Conservation (phyloP, 805 yeast species). For the Spathaspora arborariae region DNA sequence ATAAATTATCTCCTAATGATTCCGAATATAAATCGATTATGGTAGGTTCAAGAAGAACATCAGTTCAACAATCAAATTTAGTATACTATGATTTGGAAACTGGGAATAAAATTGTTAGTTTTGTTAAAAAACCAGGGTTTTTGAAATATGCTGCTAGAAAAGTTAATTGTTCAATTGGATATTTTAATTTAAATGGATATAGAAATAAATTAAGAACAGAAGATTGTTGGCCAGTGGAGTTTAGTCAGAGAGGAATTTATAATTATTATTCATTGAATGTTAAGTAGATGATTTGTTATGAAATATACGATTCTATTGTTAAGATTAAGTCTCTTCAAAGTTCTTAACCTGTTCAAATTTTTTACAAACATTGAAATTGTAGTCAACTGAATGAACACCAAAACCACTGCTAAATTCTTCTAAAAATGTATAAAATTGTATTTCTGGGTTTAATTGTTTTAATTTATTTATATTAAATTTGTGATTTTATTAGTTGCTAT, state of each 20-base stretch:
- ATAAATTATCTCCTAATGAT: constrained; percentile 37
- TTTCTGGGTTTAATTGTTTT: too few relatives aligned
- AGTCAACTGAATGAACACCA: too few relatives aligned
- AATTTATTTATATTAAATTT: too few relatives aligned
- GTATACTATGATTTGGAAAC: constrained; percentile 60
- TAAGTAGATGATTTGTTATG: constrained; percentile 15
- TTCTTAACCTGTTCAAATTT: too few relatives aligned
- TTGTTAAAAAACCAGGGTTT: constrained; percentile 44
- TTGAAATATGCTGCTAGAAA: constrained; percentile 52
- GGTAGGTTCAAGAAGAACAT: constrained; percentile 11
- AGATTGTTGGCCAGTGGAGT: constrained; percentile 47
- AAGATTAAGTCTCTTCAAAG: too few relatives aligned
- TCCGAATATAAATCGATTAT: constrained; percentile 29
- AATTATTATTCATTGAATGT: constrained; percentile 55
- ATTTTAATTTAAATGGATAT: constrained; percentile 34
- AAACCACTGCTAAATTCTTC: too few relatives aligned
- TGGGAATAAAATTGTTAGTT: constrained; percentile 54
- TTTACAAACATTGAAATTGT: too few relatives aligned
- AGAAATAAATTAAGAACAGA: constrained; percentile 3
- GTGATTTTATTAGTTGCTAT: too few relatives aligned
- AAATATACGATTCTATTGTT: too few relatives aligned
- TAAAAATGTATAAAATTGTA: too few relatives aligned
- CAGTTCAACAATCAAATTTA: constrained; percentile 27
- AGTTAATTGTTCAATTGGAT: constrained; percentile 52
- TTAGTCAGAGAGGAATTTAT: constrained; percentile 51